Percentiles rank a stretch among this genome's conserved stretches.
phyloP scores from a whole-genome alignment of 352 stramenopile species.

The Phytophthora cactorum region DNA sequence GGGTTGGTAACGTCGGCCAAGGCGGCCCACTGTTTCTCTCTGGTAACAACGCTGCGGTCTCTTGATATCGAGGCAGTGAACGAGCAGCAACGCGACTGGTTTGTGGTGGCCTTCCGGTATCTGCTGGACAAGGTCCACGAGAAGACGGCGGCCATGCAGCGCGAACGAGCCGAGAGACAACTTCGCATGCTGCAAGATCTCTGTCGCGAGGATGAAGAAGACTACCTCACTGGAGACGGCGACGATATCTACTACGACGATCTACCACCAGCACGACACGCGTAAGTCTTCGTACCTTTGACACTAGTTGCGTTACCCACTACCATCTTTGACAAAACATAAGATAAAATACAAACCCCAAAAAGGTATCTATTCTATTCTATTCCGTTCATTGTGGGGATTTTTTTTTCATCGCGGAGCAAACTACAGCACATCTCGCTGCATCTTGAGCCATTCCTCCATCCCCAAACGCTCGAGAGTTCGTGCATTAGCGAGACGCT shows the following conservation, averaged over 20 bases:
- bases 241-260: slow-evolving; percentile 47
- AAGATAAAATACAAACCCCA: slow-evolving; percentile 34
- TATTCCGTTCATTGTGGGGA: slow-evolving; percentile 9
- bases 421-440: slow-evolving; percentile 65
- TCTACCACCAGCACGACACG: slow-evolving; percentile 17
- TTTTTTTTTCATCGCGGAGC: slow-evolving; percentile 23
- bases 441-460: slow-evolving; percentile 79
- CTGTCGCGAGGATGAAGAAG: slow-evolving; percentile 43
- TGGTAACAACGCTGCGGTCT: slow-evolving; percentile 66
- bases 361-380: slow-evolving; percentile 31
- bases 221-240: slow-evolving; percentile 30
- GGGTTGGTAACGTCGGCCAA: slow-evolving; percentile 39
- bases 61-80: slow-evolving; percentile 80
- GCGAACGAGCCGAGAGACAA: slow-evolving; percentile 79
- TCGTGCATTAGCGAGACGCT: slow-evolving; percentile 64
- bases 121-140: slow-evolving; percentile 87
- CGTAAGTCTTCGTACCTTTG: slow-evolving; percentile 7
- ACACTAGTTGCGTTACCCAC: neutral
- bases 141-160: slow-evolving; percentile 78
- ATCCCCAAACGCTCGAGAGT: slow-evolving; percentile 66
- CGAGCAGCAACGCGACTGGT: slow-evolving; percentile 84
- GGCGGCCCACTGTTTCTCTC: slow-evolving; percentile 67
- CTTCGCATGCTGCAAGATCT: slow-evolving; percentile 81
- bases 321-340: neutral
- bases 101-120: slow-evolving; percentile 87